Conservation (phyloP, 148 eudicot species). For the Rhododendron vialii region DNA sequence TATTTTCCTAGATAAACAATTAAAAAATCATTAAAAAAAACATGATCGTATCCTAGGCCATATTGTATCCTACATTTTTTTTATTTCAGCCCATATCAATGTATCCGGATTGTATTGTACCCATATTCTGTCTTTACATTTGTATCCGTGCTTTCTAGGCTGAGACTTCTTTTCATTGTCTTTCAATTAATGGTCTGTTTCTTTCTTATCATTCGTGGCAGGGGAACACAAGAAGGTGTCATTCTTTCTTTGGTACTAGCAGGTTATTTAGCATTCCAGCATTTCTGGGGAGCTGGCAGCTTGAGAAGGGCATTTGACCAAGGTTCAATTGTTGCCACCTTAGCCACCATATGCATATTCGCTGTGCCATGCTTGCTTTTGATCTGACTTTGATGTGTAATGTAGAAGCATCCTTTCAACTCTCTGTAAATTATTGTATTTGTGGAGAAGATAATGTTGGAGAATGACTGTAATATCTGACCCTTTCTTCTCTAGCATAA, state of each 20-base stretch:
- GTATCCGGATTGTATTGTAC: background rate
- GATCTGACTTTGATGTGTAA: constrained; percentile 26
- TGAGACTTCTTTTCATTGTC: background rate
- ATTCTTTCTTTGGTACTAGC: constrained; percentile 61
- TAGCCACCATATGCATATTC: constrained; percentile 51
- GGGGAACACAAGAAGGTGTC: constrained; percentile 70
- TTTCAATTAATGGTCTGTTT: background rate
- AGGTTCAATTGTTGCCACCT: constrained; percentile 69
- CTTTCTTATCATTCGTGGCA: constrained; percentile 21
- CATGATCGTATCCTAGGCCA: background rate
- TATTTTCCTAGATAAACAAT: background rate
- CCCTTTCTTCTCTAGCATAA: background rate
- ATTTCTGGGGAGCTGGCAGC: constrained; percentile 66
- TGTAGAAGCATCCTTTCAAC: constrained; percentile 5
- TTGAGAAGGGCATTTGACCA: constrained; percentile 67
- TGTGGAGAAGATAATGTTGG: background rate
- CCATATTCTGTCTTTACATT: background rate
- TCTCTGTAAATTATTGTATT: background rate
- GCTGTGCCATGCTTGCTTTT: constrained; percentile 57
- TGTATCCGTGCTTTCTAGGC: background rate
- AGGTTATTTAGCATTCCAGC: constrained; percentile 78
- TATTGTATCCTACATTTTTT: background rate
- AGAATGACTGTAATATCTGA: background rate
- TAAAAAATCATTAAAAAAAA: background rate
- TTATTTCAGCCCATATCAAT: background rate